Base-by-base conservation (phyloP, 768 basidiomycete species). In the Xerocomellus chrysenteron region DNA sequence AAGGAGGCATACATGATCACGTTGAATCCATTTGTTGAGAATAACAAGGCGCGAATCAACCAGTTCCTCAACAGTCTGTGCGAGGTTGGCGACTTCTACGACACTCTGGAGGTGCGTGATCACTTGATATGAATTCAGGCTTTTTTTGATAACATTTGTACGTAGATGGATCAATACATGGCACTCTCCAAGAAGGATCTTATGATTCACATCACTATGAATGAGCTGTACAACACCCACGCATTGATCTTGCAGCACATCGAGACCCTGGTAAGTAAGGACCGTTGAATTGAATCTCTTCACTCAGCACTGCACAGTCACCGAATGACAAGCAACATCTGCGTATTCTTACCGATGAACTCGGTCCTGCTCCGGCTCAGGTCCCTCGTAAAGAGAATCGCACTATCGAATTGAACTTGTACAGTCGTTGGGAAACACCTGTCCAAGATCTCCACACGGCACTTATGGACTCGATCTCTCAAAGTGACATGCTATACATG, bases 1-100 rank as follows among this genome's bases (percentile, higher is more conserved):
- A 99, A 99, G 71, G 97, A 99, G 72, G 87, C 86, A 16, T 99
- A 99, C 75, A 99, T 99, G 97, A 92, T 94, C 72, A 93, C 92
- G 4, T 82, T 99, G 47, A 98, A 98, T 70, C 97, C 97, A 2
- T 98, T 98, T 69, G 96, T 99, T 33, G 97, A 99, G 77, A 94
- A 90, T 72, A 98, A 98, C 80, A 98, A 98, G 72, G 87, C 92
- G 16, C 85, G 97, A 42, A 98, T 98, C 76, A 99, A 98, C 71
- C 87, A 90, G 65, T 98, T 99, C 76, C 79, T 99, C 62, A 98
- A 99, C 74, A 89, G 85, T 64, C 80, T 99, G 56, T 99, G 97
- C 70, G 97, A 99, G 74, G 96, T 99, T 50, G 95, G 95, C 50
- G 97, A 99, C 74, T 99, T 99, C 71, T 98, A 98, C 73, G 97